Conservation (phyloP, 108 stramenopile species). For the Schizochytrium sp. region DNA sequence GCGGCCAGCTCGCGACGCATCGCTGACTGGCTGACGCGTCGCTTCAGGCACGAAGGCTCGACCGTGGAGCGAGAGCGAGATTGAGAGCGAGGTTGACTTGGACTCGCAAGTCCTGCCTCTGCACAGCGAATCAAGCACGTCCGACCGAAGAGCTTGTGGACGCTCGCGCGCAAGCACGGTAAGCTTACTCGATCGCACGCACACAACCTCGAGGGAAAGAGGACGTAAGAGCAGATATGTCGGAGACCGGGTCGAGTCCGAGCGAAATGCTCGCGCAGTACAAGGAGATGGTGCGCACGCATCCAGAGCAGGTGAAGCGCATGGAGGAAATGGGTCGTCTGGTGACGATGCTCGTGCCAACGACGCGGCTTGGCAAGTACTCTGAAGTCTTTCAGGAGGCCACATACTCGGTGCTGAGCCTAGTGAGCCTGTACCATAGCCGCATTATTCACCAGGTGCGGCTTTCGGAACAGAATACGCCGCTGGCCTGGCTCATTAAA, state of each 20-base stretch:
- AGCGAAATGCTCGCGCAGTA: background rate
- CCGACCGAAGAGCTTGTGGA: too few relatives aligned
- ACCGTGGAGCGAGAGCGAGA: too few relatives aligned
- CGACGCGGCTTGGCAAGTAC: background rate
- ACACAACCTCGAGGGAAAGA: too few relatives aligned
- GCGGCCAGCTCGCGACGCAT: too few relatives aligned
- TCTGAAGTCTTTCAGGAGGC: background rate
- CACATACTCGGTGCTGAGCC: conserved; percentile 1
- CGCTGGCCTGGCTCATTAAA: background rate
- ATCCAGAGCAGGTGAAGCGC: conserved; percentile 13
- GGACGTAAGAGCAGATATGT: background rate
- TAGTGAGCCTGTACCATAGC: background rate
- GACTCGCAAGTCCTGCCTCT: too few relatives aligned
- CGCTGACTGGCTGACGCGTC: too few relatives aligned
- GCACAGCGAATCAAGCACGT: too few relatives aligned
- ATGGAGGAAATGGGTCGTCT: conserved; percentile 1
- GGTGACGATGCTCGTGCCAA: background rate
- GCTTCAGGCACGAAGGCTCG: too few relatives aligned
- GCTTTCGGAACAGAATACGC: background rate
- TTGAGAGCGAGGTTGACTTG: too few relatives aligned
- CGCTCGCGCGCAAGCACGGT: too few relatives aligned
- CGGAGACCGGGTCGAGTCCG: background rate
- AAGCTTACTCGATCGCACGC: too few relatives aligned
- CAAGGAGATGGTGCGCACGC: conserved; percentile 9
- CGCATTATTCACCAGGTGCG: background rate